phyloP scores from a whole-genome alignment of 1,284 basidiomycete species.

The Heliocybe sulcata region DNA sequence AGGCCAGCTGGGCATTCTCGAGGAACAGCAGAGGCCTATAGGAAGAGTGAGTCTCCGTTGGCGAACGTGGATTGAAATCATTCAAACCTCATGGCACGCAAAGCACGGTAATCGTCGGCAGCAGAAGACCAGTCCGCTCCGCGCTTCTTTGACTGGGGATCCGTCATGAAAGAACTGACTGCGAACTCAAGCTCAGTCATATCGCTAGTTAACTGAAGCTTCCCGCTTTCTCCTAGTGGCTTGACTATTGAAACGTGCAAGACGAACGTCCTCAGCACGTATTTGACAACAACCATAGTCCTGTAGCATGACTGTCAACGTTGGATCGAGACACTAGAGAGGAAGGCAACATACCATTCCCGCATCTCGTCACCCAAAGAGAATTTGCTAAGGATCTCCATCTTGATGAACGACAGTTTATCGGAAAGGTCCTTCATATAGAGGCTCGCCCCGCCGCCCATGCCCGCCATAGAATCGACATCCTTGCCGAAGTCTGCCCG shows the following conservation, averaged over 20 bases:
- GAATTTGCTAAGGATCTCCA: conserved; percentile 68
- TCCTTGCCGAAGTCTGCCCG: conserved; percentile 73
- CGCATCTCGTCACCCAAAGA: conserved; percentile 61
- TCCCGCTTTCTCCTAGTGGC: conserved; percentile 84
- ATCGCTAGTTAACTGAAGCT: conserved; percentile 87
- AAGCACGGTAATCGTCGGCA: conserved; percentile 73
- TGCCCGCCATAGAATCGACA: conserved; percentile 53
- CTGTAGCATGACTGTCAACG: conserved; percentile 28
- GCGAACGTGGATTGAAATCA: not conserved
- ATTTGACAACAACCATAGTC: conserved; percentile 62
- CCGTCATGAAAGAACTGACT: conserved; percentile 68
- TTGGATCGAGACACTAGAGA: not conserved
- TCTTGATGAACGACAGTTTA: conserved; percentile 75
- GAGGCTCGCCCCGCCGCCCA: conserved; percentile 65
- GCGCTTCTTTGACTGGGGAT: conserved; percentile 47
- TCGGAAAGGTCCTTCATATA: conserved; percentile 90
- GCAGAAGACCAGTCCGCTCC: conserved; percentile 62
- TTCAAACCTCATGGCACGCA: conserved; percentile 74
- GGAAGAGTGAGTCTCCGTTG: not conserved
- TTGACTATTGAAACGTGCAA: conserved; percentile 85
- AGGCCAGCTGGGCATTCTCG: conserved; percentile 63
- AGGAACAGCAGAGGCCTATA: conserved; percentile 80
- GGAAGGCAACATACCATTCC: conserved; percentile 53
- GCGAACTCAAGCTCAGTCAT: conserved; percentile 96
- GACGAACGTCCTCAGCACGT: conserved; percentile 79